These are phyloP conservation scores for Yamadazyma dushanensis DNA, from an alignment of 1,139 yeast genomes.

Conservation along the genomic window DNA sequence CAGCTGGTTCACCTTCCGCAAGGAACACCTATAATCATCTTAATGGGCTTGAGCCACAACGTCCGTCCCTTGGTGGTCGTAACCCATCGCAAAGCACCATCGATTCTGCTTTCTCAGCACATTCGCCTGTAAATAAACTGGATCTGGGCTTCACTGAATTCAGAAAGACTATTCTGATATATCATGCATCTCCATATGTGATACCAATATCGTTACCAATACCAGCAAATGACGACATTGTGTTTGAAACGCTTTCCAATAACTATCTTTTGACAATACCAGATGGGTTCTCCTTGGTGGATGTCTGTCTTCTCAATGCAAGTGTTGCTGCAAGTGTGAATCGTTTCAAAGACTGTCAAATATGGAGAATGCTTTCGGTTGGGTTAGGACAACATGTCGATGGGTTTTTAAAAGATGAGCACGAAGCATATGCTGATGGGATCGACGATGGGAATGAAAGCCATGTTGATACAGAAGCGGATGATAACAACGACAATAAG, in stretches of 20 bases:
- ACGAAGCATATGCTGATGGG: not conserved
- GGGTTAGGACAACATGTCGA: slow-evolving; percentile 48
- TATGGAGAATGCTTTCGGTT: slow-evolving; percentile 67
- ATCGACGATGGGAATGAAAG: not conserved
- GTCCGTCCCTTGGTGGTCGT: slow-evolving; percentile 31
- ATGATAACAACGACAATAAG: slow-evolving; percentile 21
- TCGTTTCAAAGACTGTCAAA: slow-evolving; percentile 59
- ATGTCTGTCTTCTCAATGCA: slow-evolving; percentile 62
- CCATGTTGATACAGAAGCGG: slow-evolving; percentile 7
- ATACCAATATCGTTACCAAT: slow-evolving; percentile 46
- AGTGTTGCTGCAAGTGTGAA: slow-evolving; percentile 55
- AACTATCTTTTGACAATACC: slow-evolving; percentile 46
- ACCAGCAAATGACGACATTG: slow-evolving; percentile 41
- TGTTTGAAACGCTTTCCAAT: slow-evolving; percentile 43
- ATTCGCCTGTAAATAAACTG: slow-evolving; percentile 13
- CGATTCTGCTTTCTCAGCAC: slow-evolving; percentile 29
- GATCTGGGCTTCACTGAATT: slow-evolving; percentile 9
- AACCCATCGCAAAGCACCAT: slow-evolving; percentile 40
- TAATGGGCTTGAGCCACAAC: not conserved
- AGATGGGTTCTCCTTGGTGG: slow-evolving; percentile 49
- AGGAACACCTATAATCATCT: not conserved
- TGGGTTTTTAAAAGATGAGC: slow-evolving; percentile 4
- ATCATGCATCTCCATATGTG: slow-evolving; percentile 43
- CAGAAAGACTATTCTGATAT: slow-evolving; percentile 18
- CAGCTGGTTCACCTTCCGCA: not conserved